Evolutionary conservation across 2,329 filamentous ascomycete species (phyloP), one percentile per base, ranked within the genome.

Genomic region (Clonostachys chloroleuca): DNA sequence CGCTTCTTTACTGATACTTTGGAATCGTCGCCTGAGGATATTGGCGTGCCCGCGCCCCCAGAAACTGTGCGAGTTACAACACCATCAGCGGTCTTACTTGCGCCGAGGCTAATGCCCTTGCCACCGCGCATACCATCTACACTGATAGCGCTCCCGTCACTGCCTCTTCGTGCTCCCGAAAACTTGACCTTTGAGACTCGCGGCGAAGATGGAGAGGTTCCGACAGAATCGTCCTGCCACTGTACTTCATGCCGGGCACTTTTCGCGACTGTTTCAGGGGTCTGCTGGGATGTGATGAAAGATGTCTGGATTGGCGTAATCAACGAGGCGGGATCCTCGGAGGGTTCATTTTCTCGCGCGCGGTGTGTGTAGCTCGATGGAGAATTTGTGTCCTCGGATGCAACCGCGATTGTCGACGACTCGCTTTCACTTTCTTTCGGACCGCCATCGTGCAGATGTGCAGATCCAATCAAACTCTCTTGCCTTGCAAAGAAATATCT

Each of bases 401-500:
- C 18, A 9, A 18, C 34, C 5, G 36, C 44, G 16, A 45, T 45
- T 9, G 44, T 40, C 12, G 44, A 45, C 16, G 44, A 17, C 16
- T 44, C 43, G 34, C 43, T 44, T 24, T 44, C 43, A 18, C 30
- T 36, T 12, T 34, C 43, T 8, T 34, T 33, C 12, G 54, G 49
- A 41, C 56, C 58, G 12, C 57, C 61, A 10, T 30, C 24, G 6
- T 30, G 24, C 8, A 30, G 24, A 10, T 30, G 24, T 10, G 24
- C 24, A 4, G 66, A 66, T 5, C 67, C 71, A 8, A 78, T 61
- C 12, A 81, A 58, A 54, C 75, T 80, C 50, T 70, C 69, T 42
- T 72, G 68, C n/a, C 78, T 68, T 30, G 74, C 77, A 30, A 69
- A 62, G 44, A 69, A 69, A 56, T 84, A 85, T 39, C 72, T 72